Evolutionary conservation across 2,329 filamentous ascomycete species (phyloP).

Genomic region (Fusarium globosum): DNA sequence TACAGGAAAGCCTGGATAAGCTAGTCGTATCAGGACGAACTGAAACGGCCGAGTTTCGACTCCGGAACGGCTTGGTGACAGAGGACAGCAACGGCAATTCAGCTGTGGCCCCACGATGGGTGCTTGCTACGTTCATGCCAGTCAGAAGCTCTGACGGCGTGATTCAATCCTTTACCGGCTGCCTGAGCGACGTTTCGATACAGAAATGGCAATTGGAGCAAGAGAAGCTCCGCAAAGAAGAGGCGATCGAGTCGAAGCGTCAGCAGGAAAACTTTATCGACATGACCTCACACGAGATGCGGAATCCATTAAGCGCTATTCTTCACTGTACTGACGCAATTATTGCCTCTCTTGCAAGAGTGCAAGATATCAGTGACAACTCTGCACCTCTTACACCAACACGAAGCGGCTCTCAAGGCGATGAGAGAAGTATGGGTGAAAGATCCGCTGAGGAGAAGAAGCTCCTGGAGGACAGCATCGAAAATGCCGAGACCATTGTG

Average conservation of each 20-base stretch:
- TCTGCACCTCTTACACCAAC: conserved; percentile 42
- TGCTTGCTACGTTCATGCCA: conserved; percentile 62
- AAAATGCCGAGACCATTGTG: conserved; percentile 81
- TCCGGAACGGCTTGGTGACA: conserved; percentile 59
- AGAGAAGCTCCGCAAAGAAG: conserved; percentile 62
- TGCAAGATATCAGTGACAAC: conserved; percentile 53
- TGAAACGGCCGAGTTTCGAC: conserved; percentile 60
- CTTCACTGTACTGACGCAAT: conserved; percentile 81
- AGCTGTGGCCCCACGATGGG: conserved; percentile 59
- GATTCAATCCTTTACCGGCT: conserved; percentile 60
- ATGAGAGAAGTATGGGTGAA: conserved; percentile 13
- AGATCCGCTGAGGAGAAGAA: conserved; percentile 52
- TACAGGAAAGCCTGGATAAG: conserved; percentile 54
- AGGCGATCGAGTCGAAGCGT: conserved; percentile 68
- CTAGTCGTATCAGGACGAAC: conserved; percentile 55
- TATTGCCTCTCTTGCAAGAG: conserved; percentile 59
- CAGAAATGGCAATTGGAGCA: conserved; percentile 64
- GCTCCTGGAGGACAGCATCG: conserved; percentile 70
- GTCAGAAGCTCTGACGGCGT: conserved; percentile 59
- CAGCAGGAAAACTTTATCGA: conserved; percentile 87
- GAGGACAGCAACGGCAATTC: conserved; percentile 58
- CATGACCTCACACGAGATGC: conserved; percentile 78
- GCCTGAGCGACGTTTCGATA: conserved; percentile 60
- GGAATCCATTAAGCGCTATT: conserved; percentile 79
- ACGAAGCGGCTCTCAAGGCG: conserved; percentile 11